Base-by-base conservation (phyloP, 805 yeast species). In the Tetrapisispora iriomotensis region DNA sequence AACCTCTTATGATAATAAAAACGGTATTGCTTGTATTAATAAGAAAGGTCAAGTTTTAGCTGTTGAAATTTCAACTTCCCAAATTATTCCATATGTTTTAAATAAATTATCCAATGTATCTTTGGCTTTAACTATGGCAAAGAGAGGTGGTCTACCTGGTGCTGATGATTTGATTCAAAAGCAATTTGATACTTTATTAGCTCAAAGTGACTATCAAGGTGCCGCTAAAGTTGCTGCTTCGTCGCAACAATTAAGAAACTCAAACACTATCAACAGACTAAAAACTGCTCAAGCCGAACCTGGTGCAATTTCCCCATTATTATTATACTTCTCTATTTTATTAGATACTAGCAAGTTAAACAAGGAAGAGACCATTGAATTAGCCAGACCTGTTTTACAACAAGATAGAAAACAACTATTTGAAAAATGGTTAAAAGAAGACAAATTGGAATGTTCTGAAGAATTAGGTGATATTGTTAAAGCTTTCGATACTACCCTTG, bases 141-240 rank as follows among this genome's bases (percentile, higher is more conserved):
- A 34, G 18, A 82, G 97, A 63, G 96, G 96, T 56, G 95, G 95
- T 1, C 75, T 92, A 55, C 92, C 95, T 31, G 99, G 99, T 49
- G 98, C 97, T 36, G 99, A 92, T 61, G 79, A 78, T 54, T 71
- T 92, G 46, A 88, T 92, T 64, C 67, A 72, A 43, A 95, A 87
- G 65, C 97, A 90, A 65, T 92, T 92, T 67, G 94, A 87, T 56
- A 78, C 79, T 60, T 73, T 80, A 53, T 71, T 92, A 53, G 74
- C 77, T 48, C 77, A 78, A 50, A 96, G 96, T 50, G 92, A 87
- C 60, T 92, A 87, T 58, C 71, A 78, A 41, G 79, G 80, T 52
- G 98, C 98, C 39, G 98, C 97, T 36, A 86, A 86, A 66, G 84
- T 90, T 43, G 98, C 98, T 28, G 97, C 97, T 12, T 80, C 95